phyloP scores from a whole-genome alignment of 2,329 filamentous ascomycete genomes.

The Fusarium sp. region DNA sequence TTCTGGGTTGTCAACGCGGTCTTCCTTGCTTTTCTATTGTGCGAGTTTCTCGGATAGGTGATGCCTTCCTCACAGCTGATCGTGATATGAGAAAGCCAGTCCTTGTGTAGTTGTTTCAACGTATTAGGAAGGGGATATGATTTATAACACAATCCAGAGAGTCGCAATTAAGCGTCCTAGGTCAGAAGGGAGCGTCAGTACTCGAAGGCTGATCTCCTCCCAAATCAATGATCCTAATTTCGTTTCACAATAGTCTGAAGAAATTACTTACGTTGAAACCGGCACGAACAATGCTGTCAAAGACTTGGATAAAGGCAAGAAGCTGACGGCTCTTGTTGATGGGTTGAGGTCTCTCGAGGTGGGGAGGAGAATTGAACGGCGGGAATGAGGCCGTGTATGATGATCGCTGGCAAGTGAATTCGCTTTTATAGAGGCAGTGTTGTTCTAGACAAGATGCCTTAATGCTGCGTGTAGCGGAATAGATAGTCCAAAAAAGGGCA shows the following conservation, averaged over 20 bases:
- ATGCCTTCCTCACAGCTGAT: not conserved
- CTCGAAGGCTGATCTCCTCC: not conserved
- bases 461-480: constrained; percentile 46
- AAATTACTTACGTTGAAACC: constrained; percentile 3
- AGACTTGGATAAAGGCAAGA: not conserved
- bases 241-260: not conserved
- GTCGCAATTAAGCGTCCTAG: not conserved
- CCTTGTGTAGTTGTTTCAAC: not conserved
- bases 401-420: constrained; percentile 31
- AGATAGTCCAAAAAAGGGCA: constrained; percentile 44
- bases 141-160: not conserved
- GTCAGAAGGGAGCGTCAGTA: not conserved
- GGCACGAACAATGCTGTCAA: not conserved
- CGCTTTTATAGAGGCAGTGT: constrained; percentile 27
- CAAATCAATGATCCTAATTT: not conserved
- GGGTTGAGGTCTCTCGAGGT: not conserved
- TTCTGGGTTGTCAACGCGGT: not conserved
- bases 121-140: not conserved
- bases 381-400: not conserved
- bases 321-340: not conserved
- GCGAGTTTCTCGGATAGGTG: not conserved
- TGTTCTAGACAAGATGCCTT: constrained; percentile 41
- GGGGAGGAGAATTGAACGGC: not conserved
- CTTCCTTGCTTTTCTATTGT: not conserved
- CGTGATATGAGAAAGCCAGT: not conserved